Percentiles rank a stretch among this genome's conserved stretches.
Evolutionary conservation across 257 asterid species (phyloP).

Genomic region (Fraxinus pennsylvanica): DNA sequence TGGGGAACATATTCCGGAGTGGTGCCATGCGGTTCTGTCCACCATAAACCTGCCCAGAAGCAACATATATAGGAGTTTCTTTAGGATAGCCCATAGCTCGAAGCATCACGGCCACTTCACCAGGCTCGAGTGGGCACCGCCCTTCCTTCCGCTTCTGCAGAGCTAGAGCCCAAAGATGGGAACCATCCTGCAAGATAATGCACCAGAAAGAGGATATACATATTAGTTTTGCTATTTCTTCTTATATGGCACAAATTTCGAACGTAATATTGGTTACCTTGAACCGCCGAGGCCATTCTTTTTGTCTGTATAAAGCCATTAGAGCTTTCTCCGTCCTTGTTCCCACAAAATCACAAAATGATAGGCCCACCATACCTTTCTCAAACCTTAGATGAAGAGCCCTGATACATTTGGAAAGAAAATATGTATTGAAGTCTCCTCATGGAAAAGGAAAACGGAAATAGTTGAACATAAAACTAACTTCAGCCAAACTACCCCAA

Average conservation of each 20-base stretch:
- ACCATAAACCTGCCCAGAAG: conserved; percentile 99
- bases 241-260: neutral
- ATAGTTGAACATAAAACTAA: conserved; percentile 17
- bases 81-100: conserved; percentile 98
- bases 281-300: conserved; percentile 99
- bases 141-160: conserved; percentile 99
- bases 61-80: conserved; percentile 98
- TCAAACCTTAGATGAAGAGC: conserved; percentile 99
- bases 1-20: conserved; percentile 96
- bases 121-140: conserved; percentile 98
- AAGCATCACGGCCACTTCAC: conserved; percentile 98
- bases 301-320: conserved; percentile 84
- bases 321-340: conserved; percentile 87
- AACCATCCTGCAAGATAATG: conserved; percentile 71
- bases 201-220: conserved; percentile 25
- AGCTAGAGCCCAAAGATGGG: conserved; percentile 97
- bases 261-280: conserved; percentile 51
- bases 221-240: conserved; percentile 1
- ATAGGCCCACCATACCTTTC: conserved; percentile 99
- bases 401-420: conserved; percentile 46
- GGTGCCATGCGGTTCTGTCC: conserved; percentile 99
- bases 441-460: conserved; percentile 8
- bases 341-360: conserved; percentile 98
- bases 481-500: conserved; percentile 13
- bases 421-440: conserved; percentile 14